phyloP scores from a whole-genome alignment of 306 rosid species.

The Ormosia emarginata region DNA sequence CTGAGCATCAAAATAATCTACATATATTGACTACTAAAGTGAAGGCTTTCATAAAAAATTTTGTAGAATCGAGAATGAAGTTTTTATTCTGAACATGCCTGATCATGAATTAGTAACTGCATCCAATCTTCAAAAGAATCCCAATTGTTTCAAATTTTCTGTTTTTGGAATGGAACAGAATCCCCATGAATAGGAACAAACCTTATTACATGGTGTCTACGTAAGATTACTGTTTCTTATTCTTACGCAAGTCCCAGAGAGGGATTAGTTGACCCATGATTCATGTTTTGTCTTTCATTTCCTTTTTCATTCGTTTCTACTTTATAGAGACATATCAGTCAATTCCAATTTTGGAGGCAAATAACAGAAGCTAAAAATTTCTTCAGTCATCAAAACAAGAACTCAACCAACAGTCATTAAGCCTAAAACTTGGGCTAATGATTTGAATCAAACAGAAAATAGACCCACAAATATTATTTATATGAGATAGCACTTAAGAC shows the following conservation, averaged over 20 bases:
- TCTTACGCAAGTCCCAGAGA: not conserved
- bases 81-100: not conserved
- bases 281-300: not conserved
- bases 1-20: not conserved
- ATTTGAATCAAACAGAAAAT: conserved; percentile 5
- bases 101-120: not conserved
- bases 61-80: not conserved
- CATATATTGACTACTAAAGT: not conserved
- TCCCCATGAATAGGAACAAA: not conserved
- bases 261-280: not conserved
- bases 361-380: not conserved
- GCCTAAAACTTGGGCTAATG: not conserved
- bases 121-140: not conserved
- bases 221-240: not conserved
- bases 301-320: not conserved
- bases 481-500: not conserved
- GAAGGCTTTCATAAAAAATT: not conserved
- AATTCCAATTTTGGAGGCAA: not conserved
- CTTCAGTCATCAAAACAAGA: conserved; percentile 2
- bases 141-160: not conserved
- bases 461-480: not conserved
- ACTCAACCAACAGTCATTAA: not conserved
- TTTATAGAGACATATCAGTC: not conserved
- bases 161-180: not conserved
- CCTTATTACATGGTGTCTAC: not conserved